These are phyloP conservation scores for Tuber calosporum DNA, from an alignment of 495 filamentous ascomycete genomes.

Conservation along the genomic window DNA sequence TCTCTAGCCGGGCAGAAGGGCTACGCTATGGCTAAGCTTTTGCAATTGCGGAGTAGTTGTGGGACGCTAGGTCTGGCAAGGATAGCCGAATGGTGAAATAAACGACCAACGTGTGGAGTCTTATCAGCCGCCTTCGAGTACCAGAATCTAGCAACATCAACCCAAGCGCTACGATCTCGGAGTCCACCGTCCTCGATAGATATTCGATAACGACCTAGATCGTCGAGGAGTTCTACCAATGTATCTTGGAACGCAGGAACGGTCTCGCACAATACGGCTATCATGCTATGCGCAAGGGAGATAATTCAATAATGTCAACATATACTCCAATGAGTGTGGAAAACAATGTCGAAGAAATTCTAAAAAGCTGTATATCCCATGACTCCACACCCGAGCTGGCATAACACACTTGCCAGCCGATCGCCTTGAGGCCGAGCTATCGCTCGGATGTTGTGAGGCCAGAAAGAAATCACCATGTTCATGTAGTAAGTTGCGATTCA, in stretches of 20 bases:
- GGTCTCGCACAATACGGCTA: constrained; percentile 64
- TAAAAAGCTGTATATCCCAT: constrained; percentile 72
- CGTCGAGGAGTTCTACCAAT: constrained; percentile 85
- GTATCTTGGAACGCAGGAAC: constrained; percentile 70
- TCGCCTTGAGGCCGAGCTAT: constrained; percentile 51
- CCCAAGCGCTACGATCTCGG: constrained; percentile 70
- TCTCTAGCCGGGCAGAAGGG: constrained; percentile 54
- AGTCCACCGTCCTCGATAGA: constrained; percentile 68
- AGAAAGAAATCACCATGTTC: constrained; percentile 80
- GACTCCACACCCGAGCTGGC: constrained; percentile 78
- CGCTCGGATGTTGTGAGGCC: constrained; percentile 66
- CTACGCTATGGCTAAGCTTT: constrained; percentile 34
- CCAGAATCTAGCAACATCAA: constrained; percentile 67
- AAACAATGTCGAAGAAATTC: constrained; percentile 64
- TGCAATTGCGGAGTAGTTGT: constrained; percentile 63
- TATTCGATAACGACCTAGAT: constrained; percentile 67
- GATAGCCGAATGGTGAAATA: constrained; percentile 82
- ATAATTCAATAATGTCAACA: constrained; percentile 80
- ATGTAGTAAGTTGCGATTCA: constrained; percentile 65
- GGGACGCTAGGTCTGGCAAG: constrained; percentile 65
- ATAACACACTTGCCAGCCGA: constrained; percentile 66
- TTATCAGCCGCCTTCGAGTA: constrained; percentile 71
- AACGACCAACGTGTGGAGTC: constrained; percentile 60
- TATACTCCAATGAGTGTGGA: constrained; percentile 65
- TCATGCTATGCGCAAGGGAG: constrained; percentile 72